A percentile compares a stretch with the other conserved stretches of the same genome.
Evolutionary conservation across 768 basidiomycete genomes (phyloP).

Genomic region (Boletales sp.): DNA sequence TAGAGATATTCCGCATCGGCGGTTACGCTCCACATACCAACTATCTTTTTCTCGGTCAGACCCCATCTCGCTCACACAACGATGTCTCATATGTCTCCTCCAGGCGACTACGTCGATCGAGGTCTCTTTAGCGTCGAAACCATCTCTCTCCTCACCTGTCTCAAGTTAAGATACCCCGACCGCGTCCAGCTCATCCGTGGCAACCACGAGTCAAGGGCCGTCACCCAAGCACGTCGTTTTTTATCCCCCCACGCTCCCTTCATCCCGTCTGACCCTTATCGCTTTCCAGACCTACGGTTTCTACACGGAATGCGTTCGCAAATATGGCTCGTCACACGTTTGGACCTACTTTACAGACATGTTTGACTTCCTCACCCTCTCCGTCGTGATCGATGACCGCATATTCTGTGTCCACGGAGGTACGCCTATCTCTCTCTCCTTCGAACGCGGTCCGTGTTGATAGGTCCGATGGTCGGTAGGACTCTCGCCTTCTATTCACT

Average conservation of each 20-base stretch:
- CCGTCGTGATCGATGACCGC: slow-evolving; percentile 96
- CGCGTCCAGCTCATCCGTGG: slow-evolving; percentile 95
- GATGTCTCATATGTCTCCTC: slow-evolving; percentile 6
- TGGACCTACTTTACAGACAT: slow-evolving; percentile 99
- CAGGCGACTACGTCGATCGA: slow-evolving; percentile 98
- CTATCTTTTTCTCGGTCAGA: slow-evolving; percentile 93
- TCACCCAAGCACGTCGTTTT: slow-evolving; percentile 79
- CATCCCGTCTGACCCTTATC: slow-evolving; percentile 12
- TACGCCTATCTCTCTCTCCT: slow-evolving; percentile 29
- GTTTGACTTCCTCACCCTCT: slow-evolving; percentile 98
- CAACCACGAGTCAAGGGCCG: slow-evolving; percentile 96
- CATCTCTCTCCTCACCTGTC: slow-evolving; percentile 92
- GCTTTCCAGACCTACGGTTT: slow-evolving; percentile 88
- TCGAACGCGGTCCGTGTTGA: slow-evolving; percentile 1
- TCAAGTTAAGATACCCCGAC: slow-evolving; percentile 96
- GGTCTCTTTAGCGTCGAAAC: slow-evolving; percentile 98
- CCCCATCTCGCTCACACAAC: not conserved
- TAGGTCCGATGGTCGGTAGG: slow-evolving; percentile 43
- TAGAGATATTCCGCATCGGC: slow-evolving; percentile 99
- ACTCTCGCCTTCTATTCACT: slow-evolving; percentile 96
- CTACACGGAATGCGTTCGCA: slow-evolving; percentile 96
- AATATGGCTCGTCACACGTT: slow-evolving; percentile 93
- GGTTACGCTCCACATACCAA: slow-evolving; percentile 96
- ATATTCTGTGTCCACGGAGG: slow-evolving; percentile 99
- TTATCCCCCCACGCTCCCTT: not conserved